Evolutionary conservation across 2,329 filamentous ascomycete genomes (phyloP).

Genomic region (Paradendryphiella salina): DNA sequence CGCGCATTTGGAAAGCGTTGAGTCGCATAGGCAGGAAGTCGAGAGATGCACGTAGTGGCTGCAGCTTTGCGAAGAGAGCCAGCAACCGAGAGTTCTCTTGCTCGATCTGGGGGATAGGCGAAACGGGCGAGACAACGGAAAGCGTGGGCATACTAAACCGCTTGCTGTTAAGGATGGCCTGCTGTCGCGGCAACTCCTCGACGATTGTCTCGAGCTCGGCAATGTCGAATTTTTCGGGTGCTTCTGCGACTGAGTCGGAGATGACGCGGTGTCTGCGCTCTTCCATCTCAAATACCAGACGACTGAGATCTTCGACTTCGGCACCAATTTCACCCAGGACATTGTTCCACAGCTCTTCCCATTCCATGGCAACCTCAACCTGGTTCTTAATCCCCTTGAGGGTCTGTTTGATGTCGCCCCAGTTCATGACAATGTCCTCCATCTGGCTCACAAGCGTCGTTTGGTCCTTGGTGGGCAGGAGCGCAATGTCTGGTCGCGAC

Average conservation of each 20-base stretch:
- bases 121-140: conserved; percentile 62
- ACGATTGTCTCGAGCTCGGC: conserved; percentile 91
- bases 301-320: conserved; percentile 78
- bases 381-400: conserved; percentile 82
- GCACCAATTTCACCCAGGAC: conserved; percentile 91
- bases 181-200: conserved; percentile 72
- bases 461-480: conserved; percentile 72
- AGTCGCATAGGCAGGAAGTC: conserved; percentile 96
- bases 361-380: conserved; percentile 97
- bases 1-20: conserved; percentile 80
- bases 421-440: conserved; percentile 82
- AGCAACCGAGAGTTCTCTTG: conserved; percentile 88
- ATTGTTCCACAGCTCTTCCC: conserved; percentile 95
- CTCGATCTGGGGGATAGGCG: conserved; percentile 57
- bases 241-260: conserved; percentile 60
- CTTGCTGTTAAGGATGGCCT: conserved; percentile 60
- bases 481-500: conserved; percentile 71
- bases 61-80: conserved; percentile 91
- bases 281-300: conserved; percentile 96
- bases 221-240: conserved; percentile 70
- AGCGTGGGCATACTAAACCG: conserved; percentile 70
- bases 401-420: conserved; percentile 77
- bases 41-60: conserved; percentile 85
- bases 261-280: conserved; percentile 85
- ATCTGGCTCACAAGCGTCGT: conserved; percentile 80